Evolutionary conservation across 345 rosid species (phyloP).

Genomic region (Eucalyptus marginata): DNA sequence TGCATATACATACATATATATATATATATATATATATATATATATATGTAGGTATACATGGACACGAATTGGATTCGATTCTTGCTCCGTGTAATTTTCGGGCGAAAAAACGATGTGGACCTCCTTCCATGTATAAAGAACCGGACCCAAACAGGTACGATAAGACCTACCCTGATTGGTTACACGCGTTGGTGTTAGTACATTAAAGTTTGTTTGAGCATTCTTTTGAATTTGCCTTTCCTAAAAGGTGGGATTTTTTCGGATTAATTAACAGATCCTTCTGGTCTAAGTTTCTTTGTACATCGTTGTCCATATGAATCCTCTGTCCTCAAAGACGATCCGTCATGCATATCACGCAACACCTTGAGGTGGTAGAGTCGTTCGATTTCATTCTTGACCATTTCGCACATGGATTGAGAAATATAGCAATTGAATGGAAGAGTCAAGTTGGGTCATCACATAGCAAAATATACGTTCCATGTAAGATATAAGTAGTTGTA

Average conservation of each 20-base stretch:
- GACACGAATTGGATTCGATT: background rate
- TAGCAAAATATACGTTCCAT: accelerated
- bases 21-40: too few species aligned
- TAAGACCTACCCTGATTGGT: accelerated
- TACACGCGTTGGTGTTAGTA: background rate
- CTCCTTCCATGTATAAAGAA: too few species aligned
- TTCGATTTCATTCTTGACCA: background rate
- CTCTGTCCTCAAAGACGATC: accelerated
- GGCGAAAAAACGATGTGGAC: too few species aligned
- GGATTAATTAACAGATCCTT: background rate
- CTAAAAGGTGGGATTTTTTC: background rate
- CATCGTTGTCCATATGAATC: accelerated
- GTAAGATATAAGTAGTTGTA: background rate
- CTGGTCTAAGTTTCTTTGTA: background rate
- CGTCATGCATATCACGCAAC: background rate
- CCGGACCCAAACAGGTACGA: accelerated
- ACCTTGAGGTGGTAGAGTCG: accelerated
- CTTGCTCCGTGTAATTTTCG: too few species aligned
- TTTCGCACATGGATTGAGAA: accelerated
- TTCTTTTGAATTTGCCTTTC: background rate
- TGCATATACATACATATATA: background rate
- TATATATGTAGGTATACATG: too few species aligned
- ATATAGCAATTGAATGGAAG: background rate
- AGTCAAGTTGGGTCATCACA: accelerated
- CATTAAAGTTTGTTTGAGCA: accelerated